A percentile compares a stretch with the other conserved stretches of the same genome.
These are phyloP conservation scores for Laguncularia racemosa DNA, from an alignment of 345 rosid species.

Conservation along the genomic window DNA sequence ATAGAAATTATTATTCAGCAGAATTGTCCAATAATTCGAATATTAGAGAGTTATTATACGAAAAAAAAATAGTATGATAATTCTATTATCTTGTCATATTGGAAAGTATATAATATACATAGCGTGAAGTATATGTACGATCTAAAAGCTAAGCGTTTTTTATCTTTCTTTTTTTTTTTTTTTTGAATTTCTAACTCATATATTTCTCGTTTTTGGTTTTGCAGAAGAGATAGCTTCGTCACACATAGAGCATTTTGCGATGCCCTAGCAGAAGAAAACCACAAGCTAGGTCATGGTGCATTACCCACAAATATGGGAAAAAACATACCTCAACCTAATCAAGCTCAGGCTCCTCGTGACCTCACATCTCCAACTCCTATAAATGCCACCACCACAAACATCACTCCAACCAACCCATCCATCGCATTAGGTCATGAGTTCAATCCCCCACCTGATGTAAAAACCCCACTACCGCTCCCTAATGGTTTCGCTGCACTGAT, in stretches of 20 bases:
- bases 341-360: slow-evolving; percentile 8
- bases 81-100: too few relatives aligned
- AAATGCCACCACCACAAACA: slow-evolving; percentile 11
- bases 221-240: slow-evolving; percentile 60
- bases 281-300: slow-evolving; percentile 12
- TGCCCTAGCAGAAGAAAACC: slow-evolving; percentile 28
- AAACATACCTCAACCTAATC: slow-evolving; percentile 1
- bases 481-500: too few relatives aligned
- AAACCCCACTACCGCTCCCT: too few relatives aligned
- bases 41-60: too few relatives aligned
- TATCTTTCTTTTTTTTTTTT: too few relatives aligned
- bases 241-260: slow-evolving; percentile 56
- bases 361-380: slow-evolving; percentile 14
- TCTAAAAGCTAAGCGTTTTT: too few relatives aligned
- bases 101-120: too few relatives aligned
- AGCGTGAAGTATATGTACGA: not conserved
- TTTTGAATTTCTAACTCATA: too few relatives aligned
- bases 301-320: slow-evolving; percentile 3
- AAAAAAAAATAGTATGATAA: not conserved
- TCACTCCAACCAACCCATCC: not conserved
- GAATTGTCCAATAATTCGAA: too few relatives aligned
- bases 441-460: too few relatives aligned
- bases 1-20: too few relatives aligned
- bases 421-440: too few relatives aligned
- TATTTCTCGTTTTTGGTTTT: slow-evolving; percentile 1